Base-by-base conservation (phyloP, 2,329 filamentous ascomycete species). In the Hypoxylon sp. region DNA sequence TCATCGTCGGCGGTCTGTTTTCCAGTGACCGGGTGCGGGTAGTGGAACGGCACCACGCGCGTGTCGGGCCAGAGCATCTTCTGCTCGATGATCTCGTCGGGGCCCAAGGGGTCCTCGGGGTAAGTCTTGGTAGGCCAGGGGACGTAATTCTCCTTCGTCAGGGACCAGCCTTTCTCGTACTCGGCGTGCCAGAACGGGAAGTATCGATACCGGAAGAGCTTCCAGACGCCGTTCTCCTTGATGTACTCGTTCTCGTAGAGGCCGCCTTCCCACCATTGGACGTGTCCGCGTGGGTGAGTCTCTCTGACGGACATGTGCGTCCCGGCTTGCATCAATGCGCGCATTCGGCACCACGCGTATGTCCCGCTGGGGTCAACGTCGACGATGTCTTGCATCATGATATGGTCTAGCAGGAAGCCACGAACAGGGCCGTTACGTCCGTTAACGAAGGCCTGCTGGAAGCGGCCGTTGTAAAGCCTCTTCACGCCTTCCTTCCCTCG, bases 191-290 rank as follows among this genome's bases (percentile, higher is more conserved):
- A 88, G 76, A 87, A 87, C 1, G 86, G 84, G 71, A 87, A 87
- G 75, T 87, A 87, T 45, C 84, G 82, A 67, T 86, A 81, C 34
- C 83, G 79, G 75, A 84, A 84, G 23, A 87, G 80, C 76, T 85
- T 85, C 85, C 86, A 88, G 4, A 81, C 77, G 3, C 84, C 84
- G 65, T 83, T 75, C 71, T 87, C 84, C 75, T 86, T 86, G 77
- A 87, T 82, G 74, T 87, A 88, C 74, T 87, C 85, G 72, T 87
- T 88, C 76, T 87, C 85, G 75, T 88, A 88, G 36, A 87, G 75
- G 2, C 86, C 85, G 46, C 85, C 85, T 74, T 88, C 86, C 83
- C 84, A 87, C 86, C 86, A 88, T 73, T 87, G 85, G 10, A 82
- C 79, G 51, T 85, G 80, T 1, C 85, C 85, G 10, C 84, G 81